Evolutionary conservation across 768 basidiomycete species (phyloP).

Genomic region (Lyophyllum shimeji): DNA sequence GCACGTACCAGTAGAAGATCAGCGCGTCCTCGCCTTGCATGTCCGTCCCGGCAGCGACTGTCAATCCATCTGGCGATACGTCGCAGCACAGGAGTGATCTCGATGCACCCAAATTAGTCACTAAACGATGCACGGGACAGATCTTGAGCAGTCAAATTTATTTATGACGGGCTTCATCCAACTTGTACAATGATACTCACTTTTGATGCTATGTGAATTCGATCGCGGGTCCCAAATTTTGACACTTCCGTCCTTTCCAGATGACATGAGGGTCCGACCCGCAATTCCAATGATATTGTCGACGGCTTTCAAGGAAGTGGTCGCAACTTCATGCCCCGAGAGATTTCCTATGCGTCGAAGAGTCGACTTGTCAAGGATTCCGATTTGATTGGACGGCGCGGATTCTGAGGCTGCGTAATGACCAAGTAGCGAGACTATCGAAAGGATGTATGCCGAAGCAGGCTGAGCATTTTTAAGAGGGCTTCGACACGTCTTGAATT

Average conservation of each 20-base stretch:
- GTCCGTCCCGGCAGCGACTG: constrained; percentile 83
- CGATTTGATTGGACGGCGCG: constrained; percentile 62
- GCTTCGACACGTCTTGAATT: constrained; percentile 18
- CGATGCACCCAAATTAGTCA: constrained; percentile 44
- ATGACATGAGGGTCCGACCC: constrained; percentile 54
- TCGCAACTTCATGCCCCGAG: constrained; percentile 56
- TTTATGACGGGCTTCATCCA: neutral
- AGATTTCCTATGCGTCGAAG: constrained; percentile 47
- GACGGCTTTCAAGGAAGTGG: constrained; percentile 52
- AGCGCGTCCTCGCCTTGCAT: constrained; percentile 78
- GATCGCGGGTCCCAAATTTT: constrained; percentile 76
- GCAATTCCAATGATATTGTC: constrained; percentile 38
- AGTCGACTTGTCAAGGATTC: constrained; percentile 62
- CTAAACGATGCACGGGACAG: constrained; percentile 30
- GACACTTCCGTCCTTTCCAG: constrained; percentile 71
- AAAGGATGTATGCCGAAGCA: constrained; percentile 58
- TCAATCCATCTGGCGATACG: constrained; percentile 65
- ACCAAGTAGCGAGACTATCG: constrained; percentile 46
- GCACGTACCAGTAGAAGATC: constrained; percentile 75
- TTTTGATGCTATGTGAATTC: constrained; percentile 50
- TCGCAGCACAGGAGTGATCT: constrained; percentile 64
- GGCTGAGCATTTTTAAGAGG: constrained; percentile 30
- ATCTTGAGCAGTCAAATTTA: constrained; percentile 39
- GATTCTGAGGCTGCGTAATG: constrained; percentile 64
- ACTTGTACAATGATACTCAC: constrained; percentile 46